These are phyloP conservation scores for Platanthera guangdongensis DNA, from an alignment of 106 monocot species.

Conservation along the genomic window DNA sequence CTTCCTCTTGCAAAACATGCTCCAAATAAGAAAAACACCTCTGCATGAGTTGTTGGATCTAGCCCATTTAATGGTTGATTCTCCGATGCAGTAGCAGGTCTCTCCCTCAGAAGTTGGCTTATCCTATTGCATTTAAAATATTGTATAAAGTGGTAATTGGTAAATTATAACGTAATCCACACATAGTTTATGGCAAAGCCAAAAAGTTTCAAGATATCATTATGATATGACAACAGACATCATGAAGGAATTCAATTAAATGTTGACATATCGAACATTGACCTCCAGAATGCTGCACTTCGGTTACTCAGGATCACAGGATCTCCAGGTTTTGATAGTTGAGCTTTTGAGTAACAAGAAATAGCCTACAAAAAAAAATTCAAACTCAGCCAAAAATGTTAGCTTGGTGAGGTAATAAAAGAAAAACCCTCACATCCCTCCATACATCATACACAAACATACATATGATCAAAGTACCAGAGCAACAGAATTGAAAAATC, in stretches of 20 bases:
- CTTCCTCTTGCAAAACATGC: not conserved
- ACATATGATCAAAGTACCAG: not conserved
- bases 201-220: not conserved
- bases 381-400: not conserved
- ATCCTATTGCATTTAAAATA: conserved; percentile 37
- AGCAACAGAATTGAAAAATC: not conserved
- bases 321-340: conserved; percentile 64
- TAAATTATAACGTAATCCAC: not conserved
- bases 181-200: not conserved
- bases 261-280: conserved; percentile 3
- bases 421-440: not conserved
- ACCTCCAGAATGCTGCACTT: conserved; percentile 72
- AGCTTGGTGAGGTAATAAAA: not conserved
- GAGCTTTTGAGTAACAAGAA: conserved; percentile 77
- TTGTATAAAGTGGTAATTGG: conserved; percentile 2
- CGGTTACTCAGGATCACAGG: conserved; percentile 64
- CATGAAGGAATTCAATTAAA: not conserved
- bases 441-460: not conserved
- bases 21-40: conserved; percentile 33
- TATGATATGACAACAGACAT: not conserved
- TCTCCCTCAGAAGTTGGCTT: conserved; percentile 49
- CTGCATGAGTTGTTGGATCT: conserved; percentile 93
- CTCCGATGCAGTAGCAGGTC: conserved; percentile 81
- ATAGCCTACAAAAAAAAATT: conserved; percentile 51
- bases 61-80: conserved; percentile 70